Base-by-base conservation (phyloP, 441 rosid genomes). In the Adansonia madagascariensis region DNA sequence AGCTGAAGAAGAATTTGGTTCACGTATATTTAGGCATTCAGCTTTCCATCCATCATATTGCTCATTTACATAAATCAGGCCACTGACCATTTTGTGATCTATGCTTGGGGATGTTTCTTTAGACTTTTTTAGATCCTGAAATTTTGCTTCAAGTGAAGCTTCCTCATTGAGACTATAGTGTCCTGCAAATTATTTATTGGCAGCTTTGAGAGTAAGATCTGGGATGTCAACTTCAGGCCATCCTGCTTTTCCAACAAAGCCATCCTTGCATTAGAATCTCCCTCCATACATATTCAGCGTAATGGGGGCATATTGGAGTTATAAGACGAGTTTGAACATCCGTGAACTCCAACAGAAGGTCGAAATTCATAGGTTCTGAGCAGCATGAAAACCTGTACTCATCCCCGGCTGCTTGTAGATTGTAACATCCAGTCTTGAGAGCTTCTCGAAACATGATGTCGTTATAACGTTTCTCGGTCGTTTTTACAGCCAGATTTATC, bases 401-500 rank as follows among this genome's bases (percentile, higher is more conserved):
- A 82, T 94, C 97, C 76, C 97, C 84, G 63, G 97, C 97, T 76
- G 96, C 91, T 85, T 94, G 97, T 52, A 94, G 90, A 83, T 94
- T 94, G 79, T 94, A 92, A 79, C 90, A 92, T 20, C 98, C 98
- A 71, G 82, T 85, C 82, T 94, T 94, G 44, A 94, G 85, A 69
- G 97, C 98, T 82, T 92, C 98, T 72, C 98, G 86, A 77, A 94
- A 91, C 96, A 94, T 80, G 84, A 74, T 92, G 65, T 86, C 80
- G 59, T 80, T 79, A 80, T 90, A 94, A 20, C 86, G 81, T 76
- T 88, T 86, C 82, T 89, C 92, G 11, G 97, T 91, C 86, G 81
- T 79, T 75, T 82, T 84, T 76, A 92, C 86, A 60, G 97, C 93
- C 75, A 92, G 82, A 77, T 94, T 88, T 17, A 94, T 86, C 80